Base-by-base conservation (phyloP, 768 basidiomycete genomes). In the Hysterangium stoloniferum region DNA sequence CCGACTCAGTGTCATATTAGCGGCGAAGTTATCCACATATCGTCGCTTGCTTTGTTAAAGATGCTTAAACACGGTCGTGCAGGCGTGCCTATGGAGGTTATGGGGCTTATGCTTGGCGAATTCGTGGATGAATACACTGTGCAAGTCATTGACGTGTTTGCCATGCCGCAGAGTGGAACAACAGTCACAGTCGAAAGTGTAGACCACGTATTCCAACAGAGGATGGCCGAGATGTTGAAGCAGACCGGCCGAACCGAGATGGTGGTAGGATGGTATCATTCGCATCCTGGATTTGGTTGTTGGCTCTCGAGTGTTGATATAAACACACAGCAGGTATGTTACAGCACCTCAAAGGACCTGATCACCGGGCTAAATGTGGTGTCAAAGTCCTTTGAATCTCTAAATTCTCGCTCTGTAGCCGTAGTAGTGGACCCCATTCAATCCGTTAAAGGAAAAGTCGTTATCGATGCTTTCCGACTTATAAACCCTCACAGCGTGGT, bases 201-300 rank as follows among this genome's bases (percentile, higher is more conserved):
- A 1, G 96, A 99, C 68, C 93, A 98, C 59, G 96, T 98, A 44
- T 99, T 98, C 69, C 96, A 99, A 67, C 84, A 82, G 3, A 97
- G 85, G 68, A 98, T 98, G 96, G 71, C 96, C 45, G 96, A 98
- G 49, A 98, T 98, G 94, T 68, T 99, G 60, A 98, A 99, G 69
- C 96, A 98, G 72, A 99, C 96, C 0, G 96, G 96, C 55, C 72
- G 95, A 59, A 89, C 95, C 28, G 96, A 98, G 72, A 89, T 86
- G 82, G 96, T 98, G 4, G 96, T 99, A 1, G 96, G 96, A 3
- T 99, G 96, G 96, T 99, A 99, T 63, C 96, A 99, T 68, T 98
- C 96, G 33, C 96, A 99, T 73, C 96, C 96, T 49, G 96, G 96
- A 32, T 99, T 98, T 68, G 96, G 96, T 4, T 99, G 96, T 66